A percentile compares a stretch with the other conserved stretches of the same genome.
phyloP scores from a whole-genome alignment of 2,329 filamentous ascomycete species.

The Talaromyces piceae region DNA sequence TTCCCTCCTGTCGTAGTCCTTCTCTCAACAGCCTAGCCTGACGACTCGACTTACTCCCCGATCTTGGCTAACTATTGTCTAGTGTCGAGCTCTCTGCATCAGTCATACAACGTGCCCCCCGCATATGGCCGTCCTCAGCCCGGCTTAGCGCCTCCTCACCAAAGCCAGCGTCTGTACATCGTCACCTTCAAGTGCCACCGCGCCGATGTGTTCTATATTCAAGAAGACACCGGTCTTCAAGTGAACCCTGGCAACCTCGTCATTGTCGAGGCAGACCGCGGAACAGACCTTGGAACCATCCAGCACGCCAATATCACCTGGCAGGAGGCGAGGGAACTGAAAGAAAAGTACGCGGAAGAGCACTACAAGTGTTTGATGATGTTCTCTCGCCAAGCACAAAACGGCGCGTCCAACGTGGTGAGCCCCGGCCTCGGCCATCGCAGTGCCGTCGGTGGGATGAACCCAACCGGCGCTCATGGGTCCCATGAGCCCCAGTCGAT shows the following conservation, averaged over 20 bases:
- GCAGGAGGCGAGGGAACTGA: constrained; percentile 77
- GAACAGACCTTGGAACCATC: constrained; percentile 90
- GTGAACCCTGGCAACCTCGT: constrained; percentile 90
- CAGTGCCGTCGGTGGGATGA: constrained; percentile 71
- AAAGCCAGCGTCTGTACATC: constrained; percentile 54
- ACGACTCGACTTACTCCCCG: constrained; percentile 34
- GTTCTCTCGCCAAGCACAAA: constrained; percentile 72
- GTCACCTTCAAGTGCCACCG: constrained; percentile 95
- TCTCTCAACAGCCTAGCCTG: too few relatives aligned
- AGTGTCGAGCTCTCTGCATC: constrained; percentile 30
- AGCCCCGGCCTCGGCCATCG: constrained; percentile 38
- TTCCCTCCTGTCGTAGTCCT: constrained; percentile 28
- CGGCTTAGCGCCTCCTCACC: constrained; percentile 29
- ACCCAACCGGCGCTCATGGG: constrained; percentile 64
- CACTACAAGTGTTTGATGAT: constrained; percentile 99
- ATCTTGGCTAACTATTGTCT: constrained; percentile 28
- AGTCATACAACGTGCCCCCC: constrained; percentile 32
- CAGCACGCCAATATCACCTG: constrained; percentile 81
- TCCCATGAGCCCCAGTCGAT: constrained; percentile 62
- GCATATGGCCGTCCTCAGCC: constrained; percentile 32
- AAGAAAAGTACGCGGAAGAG: constrained; percentile 86
- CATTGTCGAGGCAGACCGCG: constrained; percentile 94
- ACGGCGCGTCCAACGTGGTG: constrained; percentile 34
- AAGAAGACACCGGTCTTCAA: constrained; percentile 85
- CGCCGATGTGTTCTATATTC: constrained; percentile 93